Evolutionary conservation across 305 asterid species (phyloP).

Genomic region (Solanum hybrid): DNA sequence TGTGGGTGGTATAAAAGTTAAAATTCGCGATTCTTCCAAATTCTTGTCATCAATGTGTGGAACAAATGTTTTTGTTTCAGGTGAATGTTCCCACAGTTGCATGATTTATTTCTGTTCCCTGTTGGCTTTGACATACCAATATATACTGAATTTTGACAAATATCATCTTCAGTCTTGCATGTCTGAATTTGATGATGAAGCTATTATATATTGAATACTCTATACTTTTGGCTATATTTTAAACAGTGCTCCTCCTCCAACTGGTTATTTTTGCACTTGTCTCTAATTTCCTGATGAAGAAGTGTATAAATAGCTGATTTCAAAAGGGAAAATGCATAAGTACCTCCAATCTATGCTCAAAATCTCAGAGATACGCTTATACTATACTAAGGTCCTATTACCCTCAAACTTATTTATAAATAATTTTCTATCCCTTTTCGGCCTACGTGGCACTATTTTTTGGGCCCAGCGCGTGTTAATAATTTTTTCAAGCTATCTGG

Average conservation of each 20-base stretch:
- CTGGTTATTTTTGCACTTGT: background rate
- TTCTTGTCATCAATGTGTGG: slow-evolving; percentile 17
- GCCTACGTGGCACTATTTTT: no score
- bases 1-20: slow-evolving; percentile 30
- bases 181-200: background rate
- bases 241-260: background rate
- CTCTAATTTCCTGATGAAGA: background rate
- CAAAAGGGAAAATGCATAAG: background rate
- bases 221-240: background rate
- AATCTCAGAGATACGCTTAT: no score
- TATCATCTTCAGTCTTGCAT: background rate
- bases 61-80: slow-evolving; percentile 13
- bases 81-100: slow-evolving; percentile 7
- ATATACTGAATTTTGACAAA: background rate
- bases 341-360: no score
- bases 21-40: slow-evolving; percentile 24
- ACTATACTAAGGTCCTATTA: no score
- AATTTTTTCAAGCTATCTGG: no score
- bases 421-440: no score
- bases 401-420: no score
- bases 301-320: background rate
- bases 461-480: no score
- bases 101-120: background rate
- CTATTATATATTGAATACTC: background rate
- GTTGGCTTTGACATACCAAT: slow-evolving; percentile 1